These are phyloP conservation scores for Austroboletus niveus DNA, from an alignment of 1,284 basidiomycete genomes.

Conservation along the genomic window DNA sequence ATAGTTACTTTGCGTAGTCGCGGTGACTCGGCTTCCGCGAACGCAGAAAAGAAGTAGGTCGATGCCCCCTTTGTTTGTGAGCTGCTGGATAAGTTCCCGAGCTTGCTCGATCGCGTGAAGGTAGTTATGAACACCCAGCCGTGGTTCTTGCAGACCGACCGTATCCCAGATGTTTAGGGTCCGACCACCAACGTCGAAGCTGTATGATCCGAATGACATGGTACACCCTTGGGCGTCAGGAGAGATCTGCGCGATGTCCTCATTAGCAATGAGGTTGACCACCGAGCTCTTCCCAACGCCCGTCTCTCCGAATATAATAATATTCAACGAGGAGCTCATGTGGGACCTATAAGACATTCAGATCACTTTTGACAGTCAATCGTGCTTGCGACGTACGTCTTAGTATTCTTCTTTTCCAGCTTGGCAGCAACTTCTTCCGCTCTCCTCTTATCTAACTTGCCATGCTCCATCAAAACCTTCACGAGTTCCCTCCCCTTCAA, in stretches of 20 bases:
- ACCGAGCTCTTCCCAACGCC: slow-evolving; percentile 35
- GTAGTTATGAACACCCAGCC: slow-evolving; percentile 23
- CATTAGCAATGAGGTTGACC: slow-evolving; percentile 33
- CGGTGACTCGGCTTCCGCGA: slow-evolving; percentile 34
- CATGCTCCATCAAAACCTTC: slow-evolving; percentile 30
- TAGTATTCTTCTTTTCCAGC: slow-evolving; percentile 1
- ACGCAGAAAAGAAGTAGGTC: slow-evolving; percentile 41
- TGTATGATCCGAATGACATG: slow-evolving; percentile 27
- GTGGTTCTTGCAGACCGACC: slow-evolving; percentile 39
- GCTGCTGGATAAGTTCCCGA: slow-evolving; percentile 32
- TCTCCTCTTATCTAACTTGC: slow-evolving; percentile 17
- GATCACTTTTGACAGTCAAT: neutral
- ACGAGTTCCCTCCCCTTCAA: slow-evolving; percentile 24
- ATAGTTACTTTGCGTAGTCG: slow-evolving; percentile 37
- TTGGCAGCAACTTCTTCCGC: slow-evolving; percentile 23
- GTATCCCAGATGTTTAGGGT: slow-evolving; percentile 38
- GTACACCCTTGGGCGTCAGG: slow-evolving; percentile 29
- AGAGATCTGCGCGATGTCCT: slow-evolving; percentile 22
- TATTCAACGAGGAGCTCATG: slow-evolving; percentile 21
- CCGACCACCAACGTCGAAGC: slow-evolving; percentile 14
- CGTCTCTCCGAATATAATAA: slow-evolving; percentile 33
- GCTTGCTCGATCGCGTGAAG: slow-evolving; percentile 36
- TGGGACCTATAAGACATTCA: neutral
- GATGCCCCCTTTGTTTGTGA: slow-evolving; percentile 32
- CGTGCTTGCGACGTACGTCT: neutral